Conservation (phyloP, 495 filamentous ascomycete genomes). For the Aspergillus ellipticus region DNA sequence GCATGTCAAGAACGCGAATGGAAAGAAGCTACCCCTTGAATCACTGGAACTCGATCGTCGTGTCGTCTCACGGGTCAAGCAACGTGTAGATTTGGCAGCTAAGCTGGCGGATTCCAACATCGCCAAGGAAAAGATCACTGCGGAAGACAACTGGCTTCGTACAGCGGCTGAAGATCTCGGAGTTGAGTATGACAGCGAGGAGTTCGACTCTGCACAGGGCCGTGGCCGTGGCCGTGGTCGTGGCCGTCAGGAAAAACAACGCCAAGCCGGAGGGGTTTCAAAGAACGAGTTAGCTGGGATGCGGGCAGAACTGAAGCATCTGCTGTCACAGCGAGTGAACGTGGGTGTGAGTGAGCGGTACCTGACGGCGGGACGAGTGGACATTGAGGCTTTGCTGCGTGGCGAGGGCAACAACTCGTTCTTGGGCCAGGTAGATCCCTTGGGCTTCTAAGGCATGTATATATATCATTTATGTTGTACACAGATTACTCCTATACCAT, state of each 20-base stretch:
- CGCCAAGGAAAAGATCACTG: constrained; percentile 80
- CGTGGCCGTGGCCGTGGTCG: constrained; percentile 64
- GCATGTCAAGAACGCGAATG: constrained; percentile 55
- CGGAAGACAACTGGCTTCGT: constrained; percentile 80
- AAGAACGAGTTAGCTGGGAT: constrained; percentile 63
- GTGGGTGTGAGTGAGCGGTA: constrained; percentile 89
- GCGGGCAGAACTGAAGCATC: constrained; percentile 38
- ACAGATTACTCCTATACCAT: too few species aligned
- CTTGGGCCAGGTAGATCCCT: constrained; percentile 56
- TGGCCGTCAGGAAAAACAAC: constrained; percentile 70
- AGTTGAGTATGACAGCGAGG: constrained; percentile 88
- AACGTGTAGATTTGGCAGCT: constrained; percentile 71
- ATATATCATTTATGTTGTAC: not conserved
- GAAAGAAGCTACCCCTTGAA: constrained; percentile 60
- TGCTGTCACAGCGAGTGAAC: constrained; percentile 77
- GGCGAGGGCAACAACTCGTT: constrained; percentile 56
- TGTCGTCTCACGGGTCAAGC: constrained; percentile 68
- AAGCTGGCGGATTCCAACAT: constrained; percentile 75
- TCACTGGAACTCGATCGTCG: constrained; percentile 81
- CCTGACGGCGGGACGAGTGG: constrained; percentile 71
- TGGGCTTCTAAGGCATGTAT: constrained; percentile 37
- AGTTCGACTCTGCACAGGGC: constrained; percentile 62
- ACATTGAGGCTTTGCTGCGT: constrained; percentile 76
- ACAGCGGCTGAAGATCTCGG: constrained; percentile 89
- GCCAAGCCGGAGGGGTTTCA: constrained; percentile 60